Conservation (phyloP, 192 early-diverging fungal genomes). For the Spizellomyces punctatus region DNA sequence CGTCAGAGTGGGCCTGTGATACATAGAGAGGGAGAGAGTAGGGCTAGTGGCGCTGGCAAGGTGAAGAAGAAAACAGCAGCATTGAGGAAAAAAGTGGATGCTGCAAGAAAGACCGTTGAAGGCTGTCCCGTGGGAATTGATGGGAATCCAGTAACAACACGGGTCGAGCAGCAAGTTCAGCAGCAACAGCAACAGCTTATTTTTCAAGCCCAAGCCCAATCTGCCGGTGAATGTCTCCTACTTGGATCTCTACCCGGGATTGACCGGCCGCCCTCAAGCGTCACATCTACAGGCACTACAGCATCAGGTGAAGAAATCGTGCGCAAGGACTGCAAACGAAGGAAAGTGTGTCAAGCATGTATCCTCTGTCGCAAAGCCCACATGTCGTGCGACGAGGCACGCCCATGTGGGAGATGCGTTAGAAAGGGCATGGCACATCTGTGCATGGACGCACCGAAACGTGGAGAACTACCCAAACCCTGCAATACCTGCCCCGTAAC, state of each 20-base stretch:
- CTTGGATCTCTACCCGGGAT: too few species aligned
- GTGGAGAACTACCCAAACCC: slow-evolving; percentile 22
- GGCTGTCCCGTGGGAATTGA: slow-evolving; percentile 27
- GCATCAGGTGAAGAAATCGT: background rate
- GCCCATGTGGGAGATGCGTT: slow-evolving; percentile 93
- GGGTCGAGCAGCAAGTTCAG: background rate
- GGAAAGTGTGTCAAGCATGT: slow-evolving; percentile 73
- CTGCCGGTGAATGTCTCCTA: too few species aligned
- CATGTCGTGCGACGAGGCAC: slow-evolving; percentile 75
- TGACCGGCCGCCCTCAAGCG: too few species aligned
- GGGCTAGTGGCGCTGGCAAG: background rate
- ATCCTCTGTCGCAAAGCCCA: slow-evolving; percentile 93
- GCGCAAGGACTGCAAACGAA: slow-evolving; percentile 34
- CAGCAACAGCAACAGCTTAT: slow-evolving; percentile 7
- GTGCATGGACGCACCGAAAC: slow-evolving; percentile 84
- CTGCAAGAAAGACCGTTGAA: slow-evolving; percentile 23
- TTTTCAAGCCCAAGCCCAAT: too few species aligned
- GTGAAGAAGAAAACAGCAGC: slow-evolving; percentile 28
- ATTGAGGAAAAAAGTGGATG: slow-evolving; percentile 22
- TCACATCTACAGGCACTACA: background rate
- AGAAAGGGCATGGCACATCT: slow-evolving; percentile 91
- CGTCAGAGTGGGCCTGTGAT: background rate
- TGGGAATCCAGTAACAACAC: background rate
- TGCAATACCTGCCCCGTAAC: slow-evolving; percentile 21
- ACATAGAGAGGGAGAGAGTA: background rate